Base-by-base conservation (phyloP, 164 flowering plant genomes). In the Kingdonia uniflora region DNA sequence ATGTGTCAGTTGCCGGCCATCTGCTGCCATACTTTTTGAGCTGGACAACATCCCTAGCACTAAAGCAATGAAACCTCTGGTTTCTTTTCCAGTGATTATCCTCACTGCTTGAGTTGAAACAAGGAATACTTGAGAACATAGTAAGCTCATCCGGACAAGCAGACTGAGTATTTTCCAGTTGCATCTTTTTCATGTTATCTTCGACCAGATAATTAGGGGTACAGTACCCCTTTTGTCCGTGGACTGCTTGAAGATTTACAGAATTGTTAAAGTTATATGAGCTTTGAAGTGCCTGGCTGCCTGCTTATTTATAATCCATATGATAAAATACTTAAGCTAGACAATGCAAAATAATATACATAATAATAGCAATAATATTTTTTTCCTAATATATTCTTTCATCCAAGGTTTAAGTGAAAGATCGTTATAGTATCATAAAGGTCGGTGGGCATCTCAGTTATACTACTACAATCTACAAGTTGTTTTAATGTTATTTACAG, bases 21-120 rank as follows among this genome's bases (percentile, higher is more conserved):
- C 77, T 80, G 61, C 72, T 64, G 44, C 83, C 74, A 61, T 92
- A 91, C 66, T 80, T 87, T 17, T 68, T 67, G 54, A 75, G 76
- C 65, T 74, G 73, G 24, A 80, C 71, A 59, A 85, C 61, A 55
- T 79, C 84, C 46, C 63, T 65, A 19, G 77, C 79, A 65, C 67
- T 65, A 64, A 85, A 73, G 73, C 98, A 91, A 52, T 66, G 42
- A 14, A 42, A 55, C 51, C 16, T 49, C 49, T 63, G 62, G 42
- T 11, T 38, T 59, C 22, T 46, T 14, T 47, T 52, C 40, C 54
- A 53, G 44, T 48, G 33, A 63, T 40, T 55, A 43, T 56, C 52
- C 52, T 50, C 66, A 51, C n/a, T 41, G 35, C 59, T 72, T 19
- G 63, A 55, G 66, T 58, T 64, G 22, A 33, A 50, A 59, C 94